Evolutionary conservation across 306 rosid genomes (phyloP), one percentile per base, ranked within the genome.

Genomic region (Sophora flavescens): DNA sequence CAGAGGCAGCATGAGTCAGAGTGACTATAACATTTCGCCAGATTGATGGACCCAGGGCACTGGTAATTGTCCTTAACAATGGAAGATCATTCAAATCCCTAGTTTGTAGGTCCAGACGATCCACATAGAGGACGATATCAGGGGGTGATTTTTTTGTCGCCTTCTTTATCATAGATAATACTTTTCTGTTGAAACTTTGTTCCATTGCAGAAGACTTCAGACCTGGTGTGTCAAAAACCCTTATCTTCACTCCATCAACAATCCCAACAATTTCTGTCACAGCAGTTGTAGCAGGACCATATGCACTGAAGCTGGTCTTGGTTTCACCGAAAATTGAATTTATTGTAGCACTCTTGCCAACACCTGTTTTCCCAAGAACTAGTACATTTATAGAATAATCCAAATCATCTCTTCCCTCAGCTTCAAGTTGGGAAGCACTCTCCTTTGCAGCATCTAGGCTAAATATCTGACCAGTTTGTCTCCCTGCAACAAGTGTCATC

Each of bases 321-420:
- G 89, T 91, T 84, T 90, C 97, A 36, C 99, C 96, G 5, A 95
- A 92, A 57, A 95, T 92, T 14, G 97, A 95, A 82, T 95, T 95
- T 67, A 95, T 90, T 3, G 97, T 95, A 56, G 99, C 97, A 90
- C 99, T 95, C 89, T 95, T 95, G 70, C 99, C 99, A 26, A 95
- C 96, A 9, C 99, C 99, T 4, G 92, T 52, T 83, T 92, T 95
- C 48, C 99, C 99, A 80, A 95, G 88, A 86, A 95, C 97, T 76
- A 95, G 79, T 68, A 96, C 86, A 86, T 84, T 91, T 85, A 96
- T 59, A 51, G 99, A 92, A 79, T 88, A 89, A 58, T 85, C 58
- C 33, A 95, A 75, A 67, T 91, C 89, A 60, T 87, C 93, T 38
- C 70, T 85, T 51, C 82, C 88, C 84, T 91, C 93, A 8, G 87